Percentiles rank a stretch among this genome's conserved stretches.
phyloP scores from a whole-genome alignment of 331 rosid species.

The Saraca asoca region DNA sequence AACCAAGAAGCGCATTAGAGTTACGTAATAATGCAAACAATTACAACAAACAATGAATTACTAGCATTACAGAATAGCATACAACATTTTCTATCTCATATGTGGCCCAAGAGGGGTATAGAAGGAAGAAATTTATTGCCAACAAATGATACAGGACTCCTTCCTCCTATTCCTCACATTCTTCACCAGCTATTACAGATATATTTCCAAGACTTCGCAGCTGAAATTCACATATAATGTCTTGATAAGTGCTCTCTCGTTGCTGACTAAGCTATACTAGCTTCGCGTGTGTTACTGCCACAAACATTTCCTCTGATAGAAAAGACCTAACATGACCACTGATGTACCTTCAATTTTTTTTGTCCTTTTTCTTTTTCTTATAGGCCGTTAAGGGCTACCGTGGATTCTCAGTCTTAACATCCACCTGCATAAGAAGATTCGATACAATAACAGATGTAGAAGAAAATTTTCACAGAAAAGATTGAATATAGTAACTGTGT shows the following conservation, averaged over 20 bases:
- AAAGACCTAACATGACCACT: constrained; percentile 36
- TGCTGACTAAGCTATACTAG: constrained; percentile 37
- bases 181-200: constrained; percentile 38
- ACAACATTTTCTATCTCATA: no score
- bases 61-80: no score
- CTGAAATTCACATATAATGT: constrained; percentile 10
- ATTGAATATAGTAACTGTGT: constrained; percentile 2
- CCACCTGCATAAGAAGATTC: constrained; percentile 45
- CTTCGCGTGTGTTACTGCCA: constrained; percentile 27
- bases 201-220: background rate
- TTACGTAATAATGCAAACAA: no score
- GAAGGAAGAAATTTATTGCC: constrained; percentile 23
- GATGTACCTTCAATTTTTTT: constrained; percentile 18
- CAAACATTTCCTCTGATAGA: constrained; percentile 29
- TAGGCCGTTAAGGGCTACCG: constrained; percentile 21
- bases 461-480: background rate
- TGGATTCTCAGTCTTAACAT: constrained; percentile 44
- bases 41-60: no score
- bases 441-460: constrained; percentile 4
- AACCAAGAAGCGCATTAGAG: no score
- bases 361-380: background rate
- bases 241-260: constrained; percentile 27
- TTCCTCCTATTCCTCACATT: constrained; percentile 34
- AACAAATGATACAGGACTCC: constrained; percentile 26
- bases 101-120: background rate